These are phyloP conservation scores for Powellomyces hirtus DNA, from an alignment of 192 early-diverging fungal genomes.

Conservation along the genomic window DNA sequence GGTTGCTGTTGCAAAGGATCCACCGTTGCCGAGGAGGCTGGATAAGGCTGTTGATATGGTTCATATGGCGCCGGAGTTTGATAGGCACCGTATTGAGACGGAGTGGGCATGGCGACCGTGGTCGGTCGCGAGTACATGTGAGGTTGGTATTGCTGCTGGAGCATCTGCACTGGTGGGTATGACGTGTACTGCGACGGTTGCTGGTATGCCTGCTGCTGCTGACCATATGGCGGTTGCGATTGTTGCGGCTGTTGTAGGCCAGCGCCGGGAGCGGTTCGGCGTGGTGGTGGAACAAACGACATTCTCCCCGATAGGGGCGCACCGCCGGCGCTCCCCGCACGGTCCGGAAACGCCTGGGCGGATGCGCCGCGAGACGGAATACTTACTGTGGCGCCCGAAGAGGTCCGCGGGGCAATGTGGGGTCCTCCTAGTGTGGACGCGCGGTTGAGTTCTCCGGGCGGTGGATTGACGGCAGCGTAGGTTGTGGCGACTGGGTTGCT, in stretches of 20 bases:
- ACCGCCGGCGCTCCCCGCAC: background rate
- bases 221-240: too few relatives aligned
- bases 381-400: conserved; percentile 11
- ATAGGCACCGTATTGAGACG: background rate
- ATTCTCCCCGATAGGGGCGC: background rate
- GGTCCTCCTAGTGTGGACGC: background rate
- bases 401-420: conserved; percentile 9
- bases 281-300: conserved; percentile 23
- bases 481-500: background rate
- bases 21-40: background rate
- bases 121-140: background rate
- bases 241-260: conserved; percentile 1
- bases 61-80: background rate
- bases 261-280: background rate
- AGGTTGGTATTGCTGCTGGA: background rate
- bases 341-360: conserved; percentile 22
- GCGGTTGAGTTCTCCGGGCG: conserved; percentile 3
- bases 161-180: background rate
- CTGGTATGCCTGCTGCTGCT: conserved; percentile 1
- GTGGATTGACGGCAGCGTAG: background rate
- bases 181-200: background rate
- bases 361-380: conserved; percentile 27
- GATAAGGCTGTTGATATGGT: background rate
- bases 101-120: background rate
- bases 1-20: background rate